Evolutionary conservation across 1,284 basidiomycete species (phyloP).

Genomic region (Apiotrichum sp.): DNA sequence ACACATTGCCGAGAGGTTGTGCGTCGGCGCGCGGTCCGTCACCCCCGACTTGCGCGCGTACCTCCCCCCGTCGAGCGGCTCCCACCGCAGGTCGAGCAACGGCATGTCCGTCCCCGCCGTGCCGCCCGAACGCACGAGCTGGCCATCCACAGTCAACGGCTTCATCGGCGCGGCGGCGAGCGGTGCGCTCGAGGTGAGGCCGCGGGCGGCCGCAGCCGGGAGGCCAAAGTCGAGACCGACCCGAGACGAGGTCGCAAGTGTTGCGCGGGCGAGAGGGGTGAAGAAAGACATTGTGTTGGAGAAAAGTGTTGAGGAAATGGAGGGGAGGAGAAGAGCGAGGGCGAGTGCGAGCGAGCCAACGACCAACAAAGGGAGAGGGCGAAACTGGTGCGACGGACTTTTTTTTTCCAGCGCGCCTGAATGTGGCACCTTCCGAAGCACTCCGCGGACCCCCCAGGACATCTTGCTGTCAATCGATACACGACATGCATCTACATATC

Average conservation of each 20-base stretch:
- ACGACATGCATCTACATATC: background rate
- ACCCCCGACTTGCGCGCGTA: constrained; percentile 4
- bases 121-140: too few relatives aligned
- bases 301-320: background rate
- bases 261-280: constrained; percentile 3
- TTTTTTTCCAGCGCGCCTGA: background rate
- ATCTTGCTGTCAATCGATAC: too few relatives aligned
- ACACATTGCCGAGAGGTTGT: constrained; percentile 41
- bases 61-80: constrained; percentile 4
- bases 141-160: too few relatives aligned
- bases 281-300: constrained; percentile 2
- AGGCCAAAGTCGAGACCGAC: constrained; percentile 16
- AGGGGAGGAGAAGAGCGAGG: background rate
- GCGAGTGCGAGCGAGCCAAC: background rate
- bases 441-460: background rate
- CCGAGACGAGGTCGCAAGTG: constrained; percentile 19
- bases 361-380: background rate
- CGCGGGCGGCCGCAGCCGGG: background rate
- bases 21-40: constrained; percentile 23
- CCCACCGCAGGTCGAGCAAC: constrained; percentile 3
- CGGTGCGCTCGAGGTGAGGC: too few relatives aligned
- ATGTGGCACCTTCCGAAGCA: background rate
- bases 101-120: too few relatives aligned
- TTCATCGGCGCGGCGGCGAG: too few relatives aligned
- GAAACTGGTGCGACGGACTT: constrained; percentile 6